Percentiles rank a stretch among this genome's conserved stretches.
Conservation (phyloP, 2,329 filamentous ascomycete species). For the Zopfia rhizophila region DNA sequence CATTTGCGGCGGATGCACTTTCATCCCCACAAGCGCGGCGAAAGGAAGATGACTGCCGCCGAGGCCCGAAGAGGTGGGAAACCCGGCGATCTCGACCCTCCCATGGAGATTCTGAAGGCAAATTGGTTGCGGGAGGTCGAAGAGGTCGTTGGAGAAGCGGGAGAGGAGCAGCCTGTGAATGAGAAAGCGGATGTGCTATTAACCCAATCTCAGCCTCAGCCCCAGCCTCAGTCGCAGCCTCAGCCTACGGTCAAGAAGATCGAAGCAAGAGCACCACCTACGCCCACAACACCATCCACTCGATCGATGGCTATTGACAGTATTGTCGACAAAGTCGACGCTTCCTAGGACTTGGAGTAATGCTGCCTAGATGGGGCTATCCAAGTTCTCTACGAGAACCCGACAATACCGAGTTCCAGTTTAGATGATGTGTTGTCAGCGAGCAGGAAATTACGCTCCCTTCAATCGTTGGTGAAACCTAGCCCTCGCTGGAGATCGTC, state of each 20-base stretch:
- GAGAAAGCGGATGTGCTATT: conserved; percentile 33
- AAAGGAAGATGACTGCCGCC: conserved; percentile 65
- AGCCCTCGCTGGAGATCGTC: conserved; percentile 14
- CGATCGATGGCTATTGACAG: conserved; percentile 53
- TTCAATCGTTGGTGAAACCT: conserved; percentile 3
- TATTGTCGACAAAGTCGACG: conserved; percentile 51
- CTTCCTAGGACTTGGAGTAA: conserved; percentile 32
- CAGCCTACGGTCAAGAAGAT: conserved; percentile 25
- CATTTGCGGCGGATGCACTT: conserved; percentile 91
- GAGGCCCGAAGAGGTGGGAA: conserved; percentile 69
- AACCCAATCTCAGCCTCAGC: conserved; percentile 27
- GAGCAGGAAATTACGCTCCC: not conserved
- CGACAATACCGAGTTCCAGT: not conserved
- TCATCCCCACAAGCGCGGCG: conserved; percentile 69
- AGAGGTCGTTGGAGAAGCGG: conserved; percentile 51
- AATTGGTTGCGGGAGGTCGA: conserved; percentile 68
- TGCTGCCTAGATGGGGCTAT: conserved; percentile 8
- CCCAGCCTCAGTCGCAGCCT: conserved; percentile 18
- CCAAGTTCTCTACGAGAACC: not conserved
- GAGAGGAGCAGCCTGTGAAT: conserved; percentile 30
- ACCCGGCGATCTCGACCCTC: conserved; percentile 64
- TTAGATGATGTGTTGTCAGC: not conserved
- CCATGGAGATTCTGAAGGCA: conserved; percentile 69
- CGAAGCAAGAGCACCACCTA: conserved; percentile 47
- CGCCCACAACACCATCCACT: conserved; percentile 49